These are phyloP conservation scores for Coemansia sp. DNA, from an alignment of 192 early-diverging fungal genomes.

Conservation along the genomic window DNA sequence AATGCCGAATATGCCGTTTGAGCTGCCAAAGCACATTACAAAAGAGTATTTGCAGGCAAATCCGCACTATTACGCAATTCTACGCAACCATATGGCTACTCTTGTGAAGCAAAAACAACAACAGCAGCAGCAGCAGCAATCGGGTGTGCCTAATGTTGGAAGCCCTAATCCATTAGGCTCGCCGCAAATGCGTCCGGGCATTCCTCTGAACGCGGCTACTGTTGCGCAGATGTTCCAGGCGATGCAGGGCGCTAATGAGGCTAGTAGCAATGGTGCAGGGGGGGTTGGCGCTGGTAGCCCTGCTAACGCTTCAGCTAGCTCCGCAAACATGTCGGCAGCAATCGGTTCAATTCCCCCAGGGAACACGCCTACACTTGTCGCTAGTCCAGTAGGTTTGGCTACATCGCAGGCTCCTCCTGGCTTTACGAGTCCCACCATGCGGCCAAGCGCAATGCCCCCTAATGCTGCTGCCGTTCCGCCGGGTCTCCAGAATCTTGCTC, in stretches of 20 bases:
- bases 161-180: constrained; percentile 19
- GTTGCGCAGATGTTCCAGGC: constrained; percentile 26
- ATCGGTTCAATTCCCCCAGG: no score
- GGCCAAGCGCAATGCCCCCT: background rate
- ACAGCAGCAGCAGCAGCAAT: constrained; percentile 21
- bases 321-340: background rate
- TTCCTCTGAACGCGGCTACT: constrained; percentile 22
- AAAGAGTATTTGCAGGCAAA: constrained; percentile 47
- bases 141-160: constrained; percentile 11
- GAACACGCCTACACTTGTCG: background rate
- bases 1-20: constrained; percentile 4
- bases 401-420: constrained; percentile 4
- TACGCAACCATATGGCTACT: constrained; percentile 21
- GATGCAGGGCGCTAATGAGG: constrained; percentile 7
- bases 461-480: constrained; percentile 4
- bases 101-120: constrained; percentile 8
- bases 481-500: constrained; percentile 18
- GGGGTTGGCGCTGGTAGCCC: background rate
- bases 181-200: constrained; percentile 36
- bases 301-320: background rate
- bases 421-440: constrained; percentile 20
- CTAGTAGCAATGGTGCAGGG: background rate
- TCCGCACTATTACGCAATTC: constrained; percentile 28
- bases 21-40: constrained; percentile 34
- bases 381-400: background rate